phyloP scores from a whole-genome alignment of 495 filamentous ascomycete species.

The Penicillium egyptiacum region DNA sequence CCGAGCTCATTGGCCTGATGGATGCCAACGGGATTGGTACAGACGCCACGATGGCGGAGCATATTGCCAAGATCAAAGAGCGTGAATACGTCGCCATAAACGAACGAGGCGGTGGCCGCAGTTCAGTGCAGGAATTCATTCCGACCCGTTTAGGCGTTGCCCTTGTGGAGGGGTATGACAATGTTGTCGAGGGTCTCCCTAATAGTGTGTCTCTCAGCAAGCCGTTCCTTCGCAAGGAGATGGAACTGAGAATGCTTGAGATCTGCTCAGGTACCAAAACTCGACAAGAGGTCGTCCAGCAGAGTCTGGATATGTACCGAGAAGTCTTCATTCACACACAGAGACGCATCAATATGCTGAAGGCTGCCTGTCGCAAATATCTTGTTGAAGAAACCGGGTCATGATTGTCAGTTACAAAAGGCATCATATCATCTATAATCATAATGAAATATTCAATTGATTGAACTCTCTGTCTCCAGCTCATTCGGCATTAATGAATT shows the following conservation, averaged over 20 bases:
- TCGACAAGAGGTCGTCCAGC: conserved; percentile 68
- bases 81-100: conserved; percentile 75
- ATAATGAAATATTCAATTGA: neutral
- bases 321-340: conserved; percentile 77
- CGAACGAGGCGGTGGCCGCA: conserved; percentile 52
- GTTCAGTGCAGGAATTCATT: conserved; percentile 78
- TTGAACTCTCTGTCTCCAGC: neutral
- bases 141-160: conserved; percentile 88
- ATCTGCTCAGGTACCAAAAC: conserved; percentile 87
- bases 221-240: conserved; percentile 96
- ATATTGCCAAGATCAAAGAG: conserved; percentile 93
- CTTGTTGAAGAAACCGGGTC: conserved; percentile 36
- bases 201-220: conserved; percentile 85
- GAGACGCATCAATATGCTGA: conserved; percentile 72
- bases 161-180: conserved; percentile 89
- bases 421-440: neutral
- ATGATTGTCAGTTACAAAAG: conserved; percentile 6
- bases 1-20: conserved; percentile 96
- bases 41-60: conserved; percentile 98
- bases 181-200: conserved; percentile 65
- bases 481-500: neutral
- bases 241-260: conserved; percentile 91
- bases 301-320: conserved; percentile 81
- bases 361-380: conserved; percentile 55
- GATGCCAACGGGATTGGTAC: conserved; percentile 98